Evolutionary conservation across 257 asterid species (phyloP).

Genomic region (Fraxinus quadrangulata): DNA sequence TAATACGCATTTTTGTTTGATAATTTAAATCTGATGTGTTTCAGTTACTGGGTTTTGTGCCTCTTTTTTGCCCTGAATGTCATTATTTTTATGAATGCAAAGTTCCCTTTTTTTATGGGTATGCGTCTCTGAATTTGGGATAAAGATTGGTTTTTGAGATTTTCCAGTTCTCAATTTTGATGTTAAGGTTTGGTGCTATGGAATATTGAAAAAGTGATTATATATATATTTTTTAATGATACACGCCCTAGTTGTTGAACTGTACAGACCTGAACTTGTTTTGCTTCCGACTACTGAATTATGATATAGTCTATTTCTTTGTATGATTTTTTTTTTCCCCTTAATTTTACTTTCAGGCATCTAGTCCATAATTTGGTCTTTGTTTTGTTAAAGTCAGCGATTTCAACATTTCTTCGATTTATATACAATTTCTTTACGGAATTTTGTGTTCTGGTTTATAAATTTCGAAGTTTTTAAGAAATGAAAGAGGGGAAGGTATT

Average conservation of each 20-base stretch:
- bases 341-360: not conserved
- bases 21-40: not conserved
- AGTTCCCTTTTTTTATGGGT: slow-evolving; percentile 4
- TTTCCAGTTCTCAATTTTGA: not conserved
- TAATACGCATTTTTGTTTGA: slow-evolving; percentile 22
- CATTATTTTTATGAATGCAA: too few species aligned
- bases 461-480: slow-evolving; percentile 36
- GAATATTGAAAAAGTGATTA: not conserved
- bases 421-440: not conserved
- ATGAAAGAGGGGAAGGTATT: slow-evolving; percentile 66
- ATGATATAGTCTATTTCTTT: not conserved
- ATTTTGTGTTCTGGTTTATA: slow-evolving; percentile 16
- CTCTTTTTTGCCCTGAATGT: too few species aligned
- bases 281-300: slow-evolving; percentile 1
- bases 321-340: not conserved
- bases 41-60: slow-evolving; percentile 4
- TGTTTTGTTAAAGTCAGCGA: not conserved
- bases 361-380: slow-evolving; percentile 15
- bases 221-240: not conserved
- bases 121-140: slow-evolving; percentile 19
- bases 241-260: slow-evolving; percentile 13
- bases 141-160: not conserved
- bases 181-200: not conserved
- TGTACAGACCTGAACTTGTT: not conserved
- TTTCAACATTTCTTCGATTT: not conserved